These are phyloP conservation scores for Amanita rubescens DNA, from an alignment of 768 basidiomycete genomes.

Conservation along the genomic window DNA sequence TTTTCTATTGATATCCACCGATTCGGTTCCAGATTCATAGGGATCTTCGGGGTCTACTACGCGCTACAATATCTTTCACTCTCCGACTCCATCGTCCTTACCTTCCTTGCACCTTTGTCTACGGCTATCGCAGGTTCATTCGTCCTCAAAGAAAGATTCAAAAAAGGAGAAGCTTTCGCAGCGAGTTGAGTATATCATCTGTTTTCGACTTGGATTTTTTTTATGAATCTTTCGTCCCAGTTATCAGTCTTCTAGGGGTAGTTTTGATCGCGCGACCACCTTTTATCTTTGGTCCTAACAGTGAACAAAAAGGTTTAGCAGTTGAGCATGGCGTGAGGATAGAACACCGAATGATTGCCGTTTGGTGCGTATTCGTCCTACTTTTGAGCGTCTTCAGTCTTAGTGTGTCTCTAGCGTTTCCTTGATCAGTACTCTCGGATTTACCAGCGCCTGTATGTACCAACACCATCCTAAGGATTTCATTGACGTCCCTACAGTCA, in stretches of 20 bases:
- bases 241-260: constrained; percentile 68
- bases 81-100: constrained; percentile 70
- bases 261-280: constrained; percentile 75
- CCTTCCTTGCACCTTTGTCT: constrained; percentile 64
- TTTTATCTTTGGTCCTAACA: constrained; percentile 52
- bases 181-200: constrained; percentile 19
- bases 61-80: constrained; percentile 69
- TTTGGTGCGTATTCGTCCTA: constrained; percentile 33
- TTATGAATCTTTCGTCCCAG: constrained; percentile 18
- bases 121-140: constrained; percentile 39
- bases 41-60: constrained; percentile 62
- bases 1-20: too few species aligned
- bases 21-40: constrained; percentile 75
- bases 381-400: neutral
- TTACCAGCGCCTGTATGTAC: constrained; percentile 55
- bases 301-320: neutral
- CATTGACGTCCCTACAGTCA: neutral
- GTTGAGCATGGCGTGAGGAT: constrained; percentile 5
- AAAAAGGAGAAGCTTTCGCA: constrained; percentile 45
- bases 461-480: neutral
- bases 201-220: neutral
- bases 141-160: constrained; percentile 54
- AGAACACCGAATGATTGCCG: constrained; percentile 45
- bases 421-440: constrained; percentile 54
- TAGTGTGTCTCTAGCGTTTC: constrained; percentile 35